phyloP scores from a whole-genome alignment of 345 rosid species.

The Gossypium ekmanianum region DNA sequence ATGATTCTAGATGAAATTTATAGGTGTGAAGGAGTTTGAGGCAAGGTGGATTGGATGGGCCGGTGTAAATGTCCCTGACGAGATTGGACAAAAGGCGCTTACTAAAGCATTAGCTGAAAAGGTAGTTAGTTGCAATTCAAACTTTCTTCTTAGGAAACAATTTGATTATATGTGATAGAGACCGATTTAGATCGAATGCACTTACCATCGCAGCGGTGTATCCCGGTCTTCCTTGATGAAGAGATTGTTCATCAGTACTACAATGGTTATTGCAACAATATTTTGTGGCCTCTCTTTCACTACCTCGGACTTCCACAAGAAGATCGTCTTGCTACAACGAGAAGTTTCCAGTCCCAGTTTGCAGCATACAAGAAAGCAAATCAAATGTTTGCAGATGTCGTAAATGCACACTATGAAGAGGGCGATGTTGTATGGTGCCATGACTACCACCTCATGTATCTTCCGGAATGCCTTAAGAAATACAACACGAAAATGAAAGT shows the following conservation, averaged over 20 bases:
- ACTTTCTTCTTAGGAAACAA: slow-evolving; percentile 1
- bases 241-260: slow-evolving; percentile 99
- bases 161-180: neutral
- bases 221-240: slow-evolving; percentile 97
- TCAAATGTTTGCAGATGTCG: slow-evolving; percentile 98
- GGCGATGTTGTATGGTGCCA: slow-evolving; percentile 99
- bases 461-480: slow-evolving; percentile 91
- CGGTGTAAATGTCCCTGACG: slow-evolving; percentile 97
- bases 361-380: slow-evolving; percentile 95
- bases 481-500: slow-evolving; percentile 83
- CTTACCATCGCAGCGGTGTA: slow-evolving; percentile 66
- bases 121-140: slow-evolving; percentile 38
- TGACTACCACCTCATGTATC: slow-evolving; percentile 98
- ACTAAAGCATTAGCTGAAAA: slow-evolving; percentile 93
- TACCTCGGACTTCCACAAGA: slow-evolving; percentile 99
- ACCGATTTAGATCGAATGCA: slow-evolving; percentile 13
- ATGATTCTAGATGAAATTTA: slow-evolving; percentile 34
- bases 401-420: slow-evolving; percentile 82
- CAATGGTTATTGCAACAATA: slow-evolving; percentile 98
- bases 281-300: slow-evolving; percentile 97
- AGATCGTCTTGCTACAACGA: slow-evolving; percentile 96
- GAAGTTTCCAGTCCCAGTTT: slow-evolving; percentile 97
- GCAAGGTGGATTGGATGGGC: slow-evolving; percentile 99
- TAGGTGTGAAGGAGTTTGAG: slow-evolving; percentile 95
- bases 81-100: slow-evolving; percentile 84